A percentile compares a stretch with the other conserved stretches of the same genome.
phyloP scores from a whole-genome alignment of 1,284 basidiomycete species.

The Leccinum pachyderme region DNA sequence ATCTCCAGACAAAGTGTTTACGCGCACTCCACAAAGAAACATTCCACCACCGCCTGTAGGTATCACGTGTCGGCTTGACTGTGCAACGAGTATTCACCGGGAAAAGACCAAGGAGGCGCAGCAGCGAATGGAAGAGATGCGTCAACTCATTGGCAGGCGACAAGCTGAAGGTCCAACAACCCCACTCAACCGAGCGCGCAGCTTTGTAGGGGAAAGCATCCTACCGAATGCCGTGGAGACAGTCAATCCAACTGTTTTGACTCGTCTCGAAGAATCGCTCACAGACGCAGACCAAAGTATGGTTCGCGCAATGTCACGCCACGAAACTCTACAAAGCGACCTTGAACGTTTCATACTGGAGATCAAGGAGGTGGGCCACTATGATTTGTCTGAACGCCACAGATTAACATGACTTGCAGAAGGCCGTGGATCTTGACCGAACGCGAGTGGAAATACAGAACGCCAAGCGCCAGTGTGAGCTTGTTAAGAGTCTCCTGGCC shows the following conservation, averaged over 20 bases:
- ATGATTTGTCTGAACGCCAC: neutral
- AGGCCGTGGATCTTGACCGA: constrained; percentile 56
- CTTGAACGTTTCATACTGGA: constrained; percentile 48
- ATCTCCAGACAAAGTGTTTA: constrained; percentile 54
- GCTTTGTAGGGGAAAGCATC: constrained; percentile 28
- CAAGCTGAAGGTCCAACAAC: constrained; percentile 44
- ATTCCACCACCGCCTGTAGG: constrained; percentile 43
- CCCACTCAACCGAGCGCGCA: constrained; percentile 44
- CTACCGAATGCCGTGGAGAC: constrained; percentile 22
- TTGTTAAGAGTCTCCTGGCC: constrained; percentile 70
- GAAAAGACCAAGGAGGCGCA: constrained; percentile 71
- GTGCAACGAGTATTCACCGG: constrained; percentile 10
- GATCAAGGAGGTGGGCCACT: constrained; percentile 52
- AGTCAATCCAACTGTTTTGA: constrained; percentile 29
- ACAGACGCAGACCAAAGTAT: constrained; percentile 58
- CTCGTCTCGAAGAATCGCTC: constrained; percentile 49
- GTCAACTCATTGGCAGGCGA: constrained; percentile 61
- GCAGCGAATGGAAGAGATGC: constrained; percentile 77
- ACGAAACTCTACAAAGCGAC: constrained; percentile 51
- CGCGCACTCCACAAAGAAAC: constrained; percentile 43
- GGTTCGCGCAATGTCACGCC: constrained; percentile 46
- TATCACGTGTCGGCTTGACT: constrained; percentile 8
- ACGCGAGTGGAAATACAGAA: constrained; percentile 65
- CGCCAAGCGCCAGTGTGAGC: constrained; percentile 69
- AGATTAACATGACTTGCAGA: constrained; percentile 36